Base-by-base conservation (phyloP, 2,329 filamentous ascomycete genomes). In the Epichloe hybrida region DNA sequence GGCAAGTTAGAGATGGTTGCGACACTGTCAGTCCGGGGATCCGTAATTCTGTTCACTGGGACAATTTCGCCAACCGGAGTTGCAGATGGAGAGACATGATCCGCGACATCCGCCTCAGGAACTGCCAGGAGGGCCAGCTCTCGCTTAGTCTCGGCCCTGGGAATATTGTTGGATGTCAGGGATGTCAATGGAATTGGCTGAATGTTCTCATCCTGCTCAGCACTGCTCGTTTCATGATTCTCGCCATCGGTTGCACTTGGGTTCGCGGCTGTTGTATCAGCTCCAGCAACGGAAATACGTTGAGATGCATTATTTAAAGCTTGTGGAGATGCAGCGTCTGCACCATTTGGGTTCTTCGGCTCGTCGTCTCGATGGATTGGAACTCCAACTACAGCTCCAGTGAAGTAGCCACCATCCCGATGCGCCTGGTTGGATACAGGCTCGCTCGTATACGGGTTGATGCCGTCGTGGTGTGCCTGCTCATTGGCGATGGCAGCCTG, bases 1-100 rank as follows among this genome's bases (percentile, higher is more conserved):
- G 85, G 82, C 48, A 88, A 66, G 59, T 83, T 76, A 50, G 80
- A 81, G 43, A 86, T 77, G 31, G 75, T 78, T 12, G 74, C 71
- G 6, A 73, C 69, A 56, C 75, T 73, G 45, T 72, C 67, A 13
- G 64, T 67, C 46, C 71, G 61, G 46, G 58, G 54, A 8, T 59
- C 57, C 1, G 58, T 56, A 3, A 64, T 63, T 37, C 66, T 60
- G 11, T 56, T 51, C 13, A 56, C 49, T 7, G 40, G 45, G 9
- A 44, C 35, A 17, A 13, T 34, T 13, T 48, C 46, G 5, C 51
- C 48, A 9, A 52, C 9, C 15, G 54, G 43, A 5, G 56, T 41
- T 23, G 43, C 51, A 5, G 46, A 43, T 5, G 52, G 21, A 6
- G 51, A 52, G 38, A 13, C 27, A 17, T 57, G 56, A 23, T 51